These are phyloP conservation scores for Agaricus blazei DNA, from an alignment of 768 basidiomycete genomes.

Conservation along the genomic window DNA sequence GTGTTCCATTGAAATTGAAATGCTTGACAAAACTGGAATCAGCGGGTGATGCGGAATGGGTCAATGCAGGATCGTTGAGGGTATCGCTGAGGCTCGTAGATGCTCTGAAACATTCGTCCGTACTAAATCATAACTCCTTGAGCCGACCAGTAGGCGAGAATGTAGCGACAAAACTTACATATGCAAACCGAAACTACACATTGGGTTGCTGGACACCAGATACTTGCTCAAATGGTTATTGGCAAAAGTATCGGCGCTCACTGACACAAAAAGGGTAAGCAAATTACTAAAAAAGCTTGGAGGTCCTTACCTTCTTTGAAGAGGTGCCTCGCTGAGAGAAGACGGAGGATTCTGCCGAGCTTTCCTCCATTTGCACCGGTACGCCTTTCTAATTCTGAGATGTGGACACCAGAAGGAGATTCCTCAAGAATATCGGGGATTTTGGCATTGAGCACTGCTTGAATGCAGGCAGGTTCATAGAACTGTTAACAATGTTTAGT, in stretches of 20 bases:
- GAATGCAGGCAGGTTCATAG: slow-evolving; percentile 27
- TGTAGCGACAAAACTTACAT: slow-evolving; percentile 12
- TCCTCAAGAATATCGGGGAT: slow-evolving; percentile 33
- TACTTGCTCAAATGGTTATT: slow-evolving; percentile 31
- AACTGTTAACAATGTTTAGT: slow-evolving; percentile 12
- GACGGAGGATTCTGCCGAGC: slow-evolving; percentile 31
- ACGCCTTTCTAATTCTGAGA: slow-evolving; percentile 23
- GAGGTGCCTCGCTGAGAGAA: slow-evolving; percentile 34
- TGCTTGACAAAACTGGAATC: slow-evolving; percentile 22
- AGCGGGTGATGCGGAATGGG: slow-evolving; percentile 17
- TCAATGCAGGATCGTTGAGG: slow-evolving; percentile 29
- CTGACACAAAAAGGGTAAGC: slow-evolving; percentile 14
- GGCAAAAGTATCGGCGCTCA: slow-evolving; percentile 27
- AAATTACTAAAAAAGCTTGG: too few species aligned
- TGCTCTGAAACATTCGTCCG: slow-evolving; percentile 18
- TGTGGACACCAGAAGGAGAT: slow-evolving; percentile 29
- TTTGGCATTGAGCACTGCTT: slow-evolving; percentile 27
- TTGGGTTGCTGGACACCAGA: slow-evolving; percentile 20
- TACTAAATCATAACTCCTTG: slow-evolving; percentile 1
- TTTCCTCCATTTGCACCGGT: slow-evolving; percentile 29
- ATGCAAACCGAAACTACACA: slow-evolving; percentile 21
- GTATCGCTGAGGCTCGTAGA: slow-evolving; percentile 25
- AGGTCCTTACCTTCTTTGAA: slow-evolving; percentile 25
- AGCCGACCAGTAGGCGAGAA: background rate
- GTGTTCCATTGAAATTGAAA: slow-evolving; percentile 14